These are phyloP conservation scores for Fistulinella prunicolor DNA, from an alignment of 768 basidiomycete species.

Conservation along the genomic window DNA sequence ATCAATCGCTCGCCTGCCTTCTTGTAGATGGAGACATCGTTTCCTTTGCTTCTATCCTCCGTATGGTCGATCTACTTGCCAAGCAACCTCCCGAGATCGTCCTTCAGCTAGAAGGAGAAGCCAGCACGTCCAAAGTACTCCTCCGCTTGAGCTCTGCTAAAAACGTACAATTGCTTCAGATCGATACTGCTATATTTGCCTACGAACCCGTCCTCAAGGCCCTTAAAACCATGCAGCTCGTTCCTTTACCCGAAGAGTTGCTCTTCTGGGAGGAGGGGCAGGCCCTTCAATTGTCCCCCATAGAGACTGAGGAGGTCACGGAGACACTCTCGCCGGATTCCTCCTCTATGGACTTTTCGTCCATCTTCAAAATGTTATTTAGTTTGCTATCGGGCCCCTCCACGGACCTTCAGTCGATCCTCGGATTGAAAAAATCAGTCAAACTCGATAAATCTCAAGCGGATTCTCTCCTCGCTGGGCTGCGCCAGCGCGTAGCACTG, in stretches of 20 bases:
- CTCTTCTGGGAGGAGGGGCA: conserved; percentile 48
- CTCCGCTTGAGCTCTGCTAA: conserved; percentile 36
- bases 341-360: conserved; percentile 35
- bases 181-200: conserved; percentile 61
- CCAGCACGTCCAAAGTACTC: conserved; percentile 40
- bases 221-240: conserved; percentile 44
- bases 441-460: conserved; percentile 52
- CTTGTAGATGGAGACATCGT: conserved; percentile 46
- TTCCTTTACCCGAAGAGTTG: conserved; percentile 54
- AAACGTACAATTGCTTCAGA: conserved; percentile 47
- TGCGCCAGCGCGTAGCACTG: conserved; percentile 54
- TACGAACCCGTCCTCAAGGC: conserved; percentile 60
- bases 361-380: conserved; percentile 30
- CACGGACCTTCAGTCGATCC: conserved; percentile 38
- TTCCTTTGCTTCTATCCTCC: conserved; percentile 52
- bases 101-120: conserved; percentile 51
- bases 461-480: conserved; percentile 45
- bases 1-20: conserved; percentile 56
- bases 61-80: conserved; percentile 53
- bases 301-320: conserved; percentile 23
- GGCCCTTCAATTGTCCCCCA: conserved; percentile 6
- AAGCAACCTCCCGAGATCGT: conserved; percentile 48
- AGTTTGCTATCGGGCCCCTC: conserved; percentile 24
- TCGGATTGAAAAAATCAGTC: conserved; percentile 40
- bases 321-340: conserved; percentile 31